Evolutionary conservation across 2,329 filamentous ascomycete species (phyloP), one percentile per base, ranked within the genome.

Genomic region (Neopestalotiopsis sp.): DNA sequence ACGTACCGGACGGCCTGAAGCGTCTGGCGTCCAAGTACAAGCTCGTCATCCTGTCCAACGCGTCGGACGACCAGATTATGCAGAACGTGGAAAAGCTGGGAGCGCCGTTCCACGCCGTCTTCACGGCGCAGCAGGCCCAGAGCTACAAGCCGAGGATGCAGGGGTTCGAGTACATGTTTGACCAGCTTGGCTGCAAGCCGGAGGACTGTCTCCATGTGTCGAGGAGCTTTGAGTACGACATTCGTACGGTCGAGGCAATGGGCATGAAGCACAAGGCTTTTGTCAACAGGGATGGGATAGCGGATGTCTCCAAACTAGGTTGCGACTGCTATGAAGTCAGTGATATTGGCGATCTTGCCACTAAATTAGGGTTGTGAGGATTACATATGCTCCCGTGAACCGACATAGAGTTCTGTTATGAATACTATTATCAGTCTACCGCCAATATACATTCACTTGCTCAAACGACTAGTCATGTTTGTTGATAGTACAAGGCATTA

Each of bases 111-210:
- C 57, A 61, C 28, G 57, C 57, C 57, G 57, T 61, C 57, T 61
- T 61, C 57, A 61, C 57, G 9, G 57, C 57, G 5, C 57, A 61
- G 57, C 57, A 61, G 57, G 30, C 57, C 1, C 13, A 61, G 9
- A 38, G 28, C 13, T 61, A 61, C 28, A 61, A 61, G 57, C 57
- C 57, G 32, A 61, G 28, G 57, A 61, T 61, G 57, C 57, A 61
- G 20, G 57, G 57, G 5, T 61, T 61, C 57, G 57, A 61, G 32
- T 61, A 61, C 57, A 61, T 61, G 57, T 61, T 61, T 61, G 57
- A 61, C 57, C 32, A 61, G 20, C 57, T 61, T 9, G 57, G 57
- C 14, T 61, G 57, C 32, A 12, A 10, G 1, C 57, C 57, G 13
- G 20, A 61, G 24, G 57, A 61, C 28, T 61, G 57, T 28, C 57